phyloP scores from a whole-genome alignment of 805 yeast genomes.

The Kurtzmaniella cleridarum region DNA sequence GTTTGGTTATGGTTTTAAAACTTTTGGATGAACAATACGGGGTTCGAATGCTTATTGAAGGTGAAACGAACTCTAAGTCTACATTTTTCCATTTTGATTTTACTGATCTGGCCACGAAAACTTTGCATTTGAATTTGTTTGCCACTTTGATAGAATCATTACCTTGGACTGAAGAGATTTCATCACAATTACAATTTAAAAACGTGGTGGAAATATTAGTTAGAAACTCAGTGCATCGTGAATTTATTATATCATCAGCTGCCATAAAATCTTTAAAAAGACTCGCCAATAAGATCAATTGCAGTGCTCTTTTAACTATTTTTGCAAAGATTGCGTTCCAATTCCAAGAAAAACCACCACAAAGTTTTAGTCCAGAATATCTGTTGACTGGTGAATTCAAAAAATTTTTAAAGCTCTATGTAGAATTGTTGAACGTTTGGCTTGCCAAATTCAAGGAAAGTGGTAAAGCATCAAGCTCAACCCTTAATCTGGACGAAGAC shows the following conservation, averaged over 20 bases:
- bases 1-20: constrained; percentile 49
- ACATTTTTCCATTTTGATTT: constrained; percentile 31
- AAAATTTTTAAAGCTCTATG: constrained; percentile 59
- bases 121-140: constrained; percentile 53
- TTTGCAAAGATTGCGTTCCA: constrained; percentile 79
- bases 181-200: constrained; percentile 49
- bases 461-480: constrained; percentile 19
- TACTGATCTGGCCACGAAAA: constrained; percentile 26
- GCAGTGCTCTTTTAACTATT: constrained; percentile 63
- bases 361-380: constrained; percentile 50
- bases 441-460: constrained; percentile 46
- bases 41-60: constrained; percentile 32
- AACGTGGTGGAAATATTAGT: constrained; percentile 71
- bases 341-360: constrained; percentile 65
- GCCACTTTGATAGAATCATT: constrained; percentile 64
- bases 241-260: constrained; percentile 55
- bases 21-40: constrained; percentile 55
- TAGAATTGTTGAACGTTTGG: constrained; percentile 82
- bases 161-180: constrained; percentile 54
- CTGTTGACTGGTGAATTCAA: constrained; percentile 59
- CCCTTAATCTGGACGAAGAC: constrained; percentile 29
- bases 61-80: not conserved
- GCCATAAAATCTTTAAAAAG: constrained; percentile 59
- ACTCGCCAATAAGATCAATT: constrained; percentile 63
- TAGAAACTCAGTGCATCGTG: constrained; percentile 68